Percentiles rank a stretch among this genome's conserved stretches.
Evolutionary conservation across 2,329 filamentous ascomycete genomes (phyloP).

Genomic region (Alternaria viburni): DNA sequence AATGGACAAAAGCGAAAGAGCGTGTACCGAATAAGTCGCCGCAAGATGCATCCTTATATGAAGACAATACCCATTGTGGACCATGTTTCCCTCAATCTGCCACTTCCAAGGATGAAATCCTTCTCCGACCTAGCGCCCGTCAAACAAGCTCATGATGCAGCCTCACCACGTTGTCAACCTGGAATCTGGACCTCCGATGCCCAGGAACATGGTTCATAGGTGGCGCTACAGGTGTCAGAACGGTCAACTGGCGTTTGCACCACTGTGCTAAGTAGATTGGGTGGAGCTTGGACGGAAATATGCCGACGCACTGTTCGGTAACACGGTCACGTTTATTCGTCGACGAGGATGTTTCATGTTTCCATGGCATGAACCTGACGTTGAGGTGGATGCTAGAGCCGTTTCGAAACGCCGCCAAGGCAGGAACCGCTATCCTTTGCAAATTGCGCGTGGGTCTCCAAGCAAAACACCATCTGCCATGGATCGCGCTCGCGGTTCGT

Average conservation of each 20-base stretch:
- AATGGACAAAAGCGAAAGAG: constrained; percentile 19
- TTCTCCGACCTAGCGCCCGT: constrained; percentile 5
- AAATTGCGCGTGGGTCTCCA: constrained; percentile 10
- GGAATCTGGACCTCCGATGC: constrained; percentile 11
- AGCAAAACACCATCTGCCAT: constrained; percentile 1
- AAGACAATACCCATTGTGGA: constrained; percentile 20
- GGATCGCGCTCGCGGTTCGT: background rate
- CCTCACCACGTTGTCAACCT: constrained; percentile 8
- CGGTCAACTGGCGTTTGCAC: constrained; percentile 18
- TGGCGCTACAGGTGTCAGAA: constrained; percentile 22
- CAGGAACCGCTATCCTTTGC: constrained; percentile 4
- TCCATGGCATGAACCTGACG: constrained; percentile 19
- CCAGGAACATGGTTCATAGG: constrained; percentile 20
- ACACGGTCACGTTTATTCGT: constrained; percentile 12
- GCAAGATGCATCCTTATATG: constrained; percentile 15
- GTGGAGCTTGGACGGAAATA: constrained; percentile 20
- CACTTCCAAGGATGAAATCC: constrained; percentile 13
- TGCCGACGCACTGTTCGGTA: constrained; percentile 9
- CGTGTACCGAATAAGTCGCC: constrained; percentile 1
- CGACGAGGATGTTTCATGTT: constrained; percentile 8
- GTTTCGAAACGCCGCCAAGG: constrained; percentile 32
- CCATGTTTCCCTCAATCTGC: constrained; percentile 29
- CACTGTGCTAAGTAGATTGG: constrained; percentile 34
- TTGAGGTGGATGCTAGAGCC: constrained; percentile 16
- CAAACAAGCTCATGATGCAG: constrained; percentile 18